Base-by-base conservation (phyloP, 805 yeast genomes). In the Ogataea corticis region DNA sequence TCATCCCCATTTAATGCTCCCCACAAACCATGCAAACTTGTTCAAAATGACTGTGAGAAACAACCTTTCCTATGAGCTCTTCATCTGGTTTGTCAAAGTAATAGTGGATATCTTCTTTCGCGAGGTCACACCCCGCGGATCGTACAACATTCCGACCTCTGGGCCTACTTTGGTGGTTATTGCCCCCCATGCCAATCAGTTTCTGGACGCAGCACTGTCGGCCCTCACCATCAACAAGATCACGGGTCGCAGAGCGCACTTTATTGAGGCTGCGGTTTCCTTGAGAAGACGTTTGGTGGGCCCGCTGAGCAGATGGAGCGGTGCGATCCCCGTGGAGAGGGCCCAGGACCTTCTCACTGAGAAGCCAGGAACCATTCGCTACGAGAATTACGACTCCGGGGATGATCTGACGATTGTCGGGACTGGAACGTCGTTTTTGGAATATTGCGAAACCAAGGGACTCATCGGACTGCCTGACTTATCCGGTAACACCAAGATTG, bases 171-270 rank as follows among this genome's bases (percentile, higher is more conserved):
- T 92, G 44, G 84, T 94, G 51, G 98, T 94, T 29, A 95, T 94
- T 10, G 99, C 97, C 2, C 98, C 98, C 1, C 99, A 92, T 69
- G 96, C 96, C n/a, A 88, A 88, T 61, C 96, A 88, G 58, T 87
- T 86, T 51, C 81, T 86, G 29, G 85, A 79, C 55, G 71, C 70
- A 4, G 79, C 90, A 19, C 73, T 94, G 39, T 71, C 88, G 27
- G 82, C 87, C 77, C 80, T 84, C 37, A 87, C 85, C 54, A 87
- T 87, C 16, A 76, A 82, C 55, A 70, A 72, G 41, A 81, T 80
- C 46, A 76, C 85, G 2, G 76, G 81, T 7, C 73, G 96, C 50
- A 70, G 92, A 33, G 77, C 87, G 13, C 79, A 89, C 16, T 90
- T 91, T 61, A 70, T 92, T 51, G 87, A 90, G 50, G 99, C 99